Conservation (phyloP, 495 filamentous ascomycete genomes). For the Penicillium cosmopolitanum region DNA sequence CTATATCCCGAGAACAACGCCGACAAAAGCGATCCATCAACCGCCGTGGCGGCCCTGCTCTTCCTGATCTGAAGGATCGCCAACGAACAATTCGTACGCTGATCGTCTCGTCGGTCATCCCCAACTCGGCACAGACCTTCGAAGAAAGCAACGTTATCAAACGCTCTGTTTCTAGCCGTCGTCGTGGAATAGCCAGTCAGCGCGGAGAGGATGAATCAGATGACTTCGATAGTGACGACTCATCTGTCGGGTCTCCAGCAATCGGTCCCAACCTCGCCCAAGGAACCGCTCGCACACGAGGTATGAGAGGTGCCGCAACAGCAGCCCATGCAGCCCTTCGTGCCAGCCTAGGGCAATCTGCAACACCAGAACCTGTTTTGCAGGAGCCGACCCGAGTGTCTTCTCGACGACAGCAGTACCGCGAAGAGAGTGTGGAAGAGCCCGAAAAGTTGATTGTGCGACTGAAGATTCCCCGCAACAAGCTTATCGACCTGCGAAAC, state of each 20-base stretch:
- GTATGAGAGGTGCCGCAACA: conserved; percentile 81
- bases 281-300: conserved; percentile 83
- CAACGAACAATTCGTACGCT: conserved; percentile 88
- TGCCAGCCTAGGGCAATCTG: conserved; percentile 80
- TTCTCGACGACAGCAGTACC: conserved; percentile 61
- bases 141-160: conserved; percentile 90
- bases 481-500: conserved; percentile 27
- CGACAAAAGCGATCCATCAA: conserved; percentile 95
- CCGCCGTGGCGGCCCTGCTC: conserved; percentile 86
- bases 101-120: conserved; percentile 87
- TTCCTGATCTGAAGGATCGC: conserved; percentile 94
- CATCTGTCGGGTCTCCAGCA: conserved; percentile 83
- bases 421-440: conserved; percentile 76
- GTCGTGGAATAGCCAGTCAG: conserved; percentile 46
- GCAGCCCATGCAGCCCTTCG: conserved; percentile 75
- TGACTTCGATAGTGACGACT: conserved; percentile 85
- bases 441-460: conserved; percentile 67
- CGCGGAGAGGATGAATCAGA: conserved; percentile 80
- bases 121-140: conserved; percentile 76
- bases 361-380: conserved; percentile 78
- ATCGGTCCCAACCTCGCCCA: conserved; percentile 65
- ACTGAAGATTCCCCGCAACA: conserved; percentile 68
- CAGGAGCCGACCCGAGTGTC: conserved; percentile 69
- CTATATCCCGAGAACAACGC: conserved; percentile 88
- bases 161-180: conserved; percentile 60